Evolutionary conservation across 768 basidiomycete species (phyloP), one percentile per base, ranked within the genome.

Genomic region (Gloeophyllum trabeum): DNA sequence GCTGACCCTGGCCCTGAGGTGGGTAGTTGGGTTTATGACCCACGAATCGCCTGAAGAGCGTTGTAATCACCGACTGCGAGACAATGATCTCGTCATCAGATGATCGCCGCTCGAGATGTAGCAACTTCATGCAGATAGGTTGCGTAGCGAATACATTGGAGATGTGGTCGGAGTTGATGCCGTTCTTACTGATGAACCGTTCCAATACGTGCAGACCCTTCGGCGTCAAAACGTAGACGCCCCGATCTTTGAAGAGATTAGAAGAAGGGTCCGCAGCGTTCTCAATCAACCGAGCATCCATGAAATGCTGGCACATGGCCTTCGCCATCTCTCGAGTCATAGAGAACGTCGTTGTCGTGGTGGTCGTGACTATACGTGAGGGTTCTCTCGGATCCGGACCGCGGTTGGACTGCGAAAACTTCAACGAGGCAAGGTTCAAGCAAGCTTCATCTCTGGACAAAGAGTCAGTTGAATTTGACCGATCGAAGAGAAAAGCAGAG

Each of bases 241-340:
- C 94, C 41, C 96, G 84, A 53, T 99, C 96, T 66, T 97, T 97
- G 81, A 99, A 99, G 30, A 87, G 73, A 52, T 83, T 81, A 13
- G 85, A 84, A 19, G 73, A 70, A 24, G 84, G 83, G 63, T 99
- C 96, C 14, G 88, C 78, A 13, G 91, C 94, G 58, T 97, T 97
- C 64, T 97, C 93, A 50, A 98, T 92, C 48, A 98, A 73, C 49
- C 92, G 88, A 44, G 96, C 92, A 51, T 98, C 96, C 90, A 99
- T 96, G 58, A 98, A 98, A 59, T 98, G 92, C 64, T 99, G 96
- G 66, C 90, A 88, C 83, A 99, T 98, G 24, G 90, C 91, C 67
- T 97, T 98, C 48, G 96, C 96, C 88, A 99, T 98, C 35, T 99
- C 96, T 52, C 96, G 84, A 51, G 91, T 90, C 96, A 99, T 98